phyloP scores from a whole-genome alignment of 2,329 filamentous ascomycete species.

The Lasiodiplodia sp. region DNA sequence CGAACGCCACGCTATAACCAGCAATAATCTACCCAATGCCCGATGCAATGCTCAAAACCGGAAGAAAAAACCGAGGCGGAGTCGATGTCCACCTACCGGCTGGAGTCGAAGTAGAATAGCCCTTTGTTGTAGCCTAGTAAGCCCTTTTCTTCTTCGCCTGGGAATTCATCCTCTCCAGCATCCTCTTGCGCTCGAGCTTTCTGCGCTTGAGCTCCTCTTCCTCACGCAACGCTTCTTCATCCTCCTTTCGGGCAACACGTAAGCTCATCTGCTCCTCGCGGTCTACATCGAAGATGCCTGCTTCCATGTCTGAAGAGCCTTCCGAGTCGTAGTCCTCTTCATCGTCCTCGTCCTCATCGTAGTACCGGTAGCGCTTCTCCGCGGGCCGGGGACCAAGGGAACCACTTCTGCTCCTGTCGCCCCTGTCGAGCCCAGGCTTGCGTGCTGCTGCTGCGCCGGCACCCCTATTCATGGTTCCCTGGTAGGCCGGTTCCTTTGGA shows the following conservation, averaged over 20 bases:
- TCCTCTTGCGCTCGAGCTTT: slow-evolving; percentile 62
- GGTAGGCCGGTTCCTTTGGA: slow-evolving; percentile 46
- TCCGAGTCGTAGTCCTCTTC: slow-evolving; percentile 72
- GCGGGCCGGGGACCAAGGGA: slow-evolving; percentile 41
- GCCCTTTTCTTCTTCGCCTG: slow-evolving; percentile 28
- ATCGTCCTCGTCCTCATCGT: slow-evolving; percentile 54
- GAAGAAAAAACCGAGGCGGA: slow-evolving; percentile 15
- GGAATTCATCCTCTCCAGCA: slow-evolving; percentile 37
- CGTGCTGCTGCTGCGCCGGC: slow-evolving; percentile 35
- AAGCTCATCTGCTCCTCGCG: slow-evolving; percentile 72
- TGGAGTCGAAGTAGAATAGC: neutral
- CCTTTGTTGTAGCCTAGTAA: neutral
- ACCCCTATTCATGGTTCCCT: slow-evolving; percentile 43
- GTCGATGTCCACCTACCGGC: neutral
- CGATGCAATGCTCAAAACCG: slow-evolving; percentile 28
- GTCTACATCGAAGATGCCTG: slow-evolving; percentile 75
- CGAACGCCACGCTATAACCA: slow-evolving; percentile 30
- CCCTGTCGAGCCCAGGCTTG: slow-evolving; percentile 33
- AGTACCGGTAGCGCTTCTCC: slow-evolving; percentile 38
- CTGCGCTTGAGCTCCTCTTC: slow-evolving; percentile 68
- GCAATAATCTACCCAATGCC: slow-evolving; percentile 29
- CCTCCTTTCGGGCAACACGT: slow-evolving; percentile 70
- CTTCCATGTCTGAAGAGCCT: slow-evolving; percentile 75
- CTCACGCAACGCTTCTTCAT: slow-evolving; percentile 68
- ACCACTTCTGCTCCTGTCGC: slow-evolving; percentile 36